Percentiles rank a stretch among this genome's conserved stretches.
These are phyloP conservation scores for Lepiota venenata DNA, from an alignment of 768 basidiomycete species.

Conservation along the genomic window DNA sequence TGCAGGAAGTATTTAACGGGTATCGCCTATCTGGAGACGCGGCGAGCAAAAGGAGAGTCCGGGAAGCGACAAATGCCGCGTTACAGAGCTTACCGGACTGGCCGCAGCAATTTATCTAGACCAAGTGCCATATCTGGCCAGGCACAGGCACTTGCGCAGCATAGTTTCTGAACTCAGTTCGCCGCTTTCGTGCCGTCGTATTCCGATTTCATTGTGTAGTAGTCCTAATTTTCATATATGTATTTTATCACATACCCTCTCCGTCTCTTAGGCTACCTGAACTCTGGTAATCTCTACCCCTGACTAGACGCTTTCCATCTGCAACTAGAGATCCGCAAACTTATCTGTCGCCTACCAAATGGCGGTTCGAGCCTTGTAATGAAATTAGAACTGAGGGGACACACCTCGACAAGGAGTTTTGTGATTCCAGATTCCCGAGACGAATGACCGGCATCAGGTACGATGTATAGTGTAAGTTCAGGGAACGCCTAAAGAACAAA, in stretches of 20 bases:
- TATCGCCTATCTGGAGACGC: slow-evolving; percentile 74
- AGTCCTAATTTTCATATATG: no score
- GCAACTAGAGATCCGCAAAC: slow-evolving; percentile 32
- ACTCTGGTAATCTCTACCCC: background rate
- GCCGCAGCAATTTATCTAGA: slow-evolving; percentile 39
- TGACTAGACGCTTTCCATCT: background rate
- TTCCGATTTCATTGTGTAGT: no score
- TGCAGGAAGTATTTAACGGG: slow-evolving; percentile 67
- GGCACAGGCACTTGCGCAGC: no score
- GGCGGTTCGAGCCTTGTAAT: background rate
- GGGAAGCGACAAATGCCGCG: slow-evolving; percentile 77
- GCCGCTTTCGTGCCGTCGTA: no score
- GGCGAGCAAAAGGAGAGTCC: slow-evolving; percentile 70
- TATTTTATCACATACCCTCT: no score
- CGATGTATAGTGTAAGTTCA: slow-evolving; percentile 69
- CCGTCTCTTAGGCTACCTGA: background rate
- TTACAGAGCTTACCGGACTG: slow-evolving; percentile 70
- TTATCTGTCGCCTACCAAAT: slow-evolving; percentile 37
- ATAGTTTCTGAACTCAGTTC: no score
- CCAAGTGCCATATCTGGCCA: no score
- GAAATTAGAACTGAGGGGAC: slow-evolving; percentile 10
- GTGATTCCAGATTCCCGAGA: slow-evolving; percentile 70
- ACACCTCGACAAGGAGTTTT: slow-evolving; percentile 68
- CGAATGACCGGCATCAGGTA: slow-evolving; percentile 87
- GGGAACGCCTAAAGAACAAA: slow-evolving; percentile 55